These are phyloP conservation scores for Termitomyces sp. DNA, from an alignment of 768 basidiomycete genomes.

Conservation along the genomic window DNA sequence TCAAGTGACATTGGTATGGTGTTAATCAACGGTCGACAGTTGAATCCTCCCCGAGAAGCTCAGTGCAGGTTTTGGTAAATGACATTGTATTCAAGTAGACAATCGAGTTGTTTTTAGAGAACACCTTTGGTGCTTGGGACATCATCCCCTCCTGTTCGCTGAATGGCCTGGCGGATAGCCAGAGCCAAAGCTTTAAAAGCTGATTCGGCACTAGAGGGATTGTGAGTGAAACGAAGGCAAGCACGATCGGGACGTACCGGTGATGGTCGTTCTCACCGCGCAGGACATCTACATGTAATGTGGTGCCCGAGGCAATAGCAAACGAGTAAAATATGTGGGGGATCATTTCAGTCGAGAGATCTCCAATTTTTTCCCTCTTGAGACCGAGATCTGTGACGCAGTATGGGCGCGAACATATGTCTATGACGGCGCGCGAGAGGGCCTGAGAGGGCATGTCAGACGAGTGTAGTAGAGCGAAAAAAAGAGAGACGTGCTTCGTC, in stretches of 20 bases:
- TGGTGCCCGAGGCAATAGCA: conserved; percentile 92
- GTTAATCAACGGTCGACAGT: conserved; percentile 27
- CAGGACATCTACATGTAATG: conserved; percentile 90
- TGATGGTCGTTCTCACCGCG: conserved; percentile 98
- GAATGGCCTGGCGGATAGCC: conserved; percentile 92
- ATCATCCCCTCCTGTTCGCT: conserved; percentile 82
- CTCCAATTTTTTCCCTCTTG: conserved; percentile 88
- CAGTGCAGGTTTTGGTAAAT: conserved; percentile 76
- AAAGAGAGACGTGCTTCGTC: conserved; percentile 66
- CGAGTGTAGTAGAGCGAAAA: neutral
- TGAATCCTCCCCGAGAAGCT: conserved; percentile 78
- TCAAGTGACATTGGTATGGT: neutral
- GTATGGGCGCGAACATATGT: conserved; percentile 96
- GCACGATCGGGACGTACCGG: conserved; percentile 44
- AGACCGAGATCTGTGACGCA: conserved; percentile 89
- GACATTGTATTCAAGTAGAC: conserved; percentile 4
- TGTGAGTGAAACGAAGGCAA: conserved; percentile 1
- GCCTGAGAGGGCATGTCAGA: conserved; percentile 38
- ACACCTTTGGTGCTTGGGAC: conserved; percentile 98
- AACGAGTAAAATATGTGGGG: conserved; percentile 98
- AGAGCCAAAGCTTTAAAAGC: conserved; percentile 97
- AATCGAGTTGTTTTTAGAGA: conserved; percentile 27
- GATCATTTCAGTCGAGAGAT: conserved; percentile 96
- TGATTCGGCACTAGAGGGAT: conserved; percentile 71
- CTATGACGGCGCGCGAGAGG: conserved; percentile 91